phyloP scores from a whole-genome alignment of 305 asterid genomes.

The Fraxinus xanthoxyloides region DNA sequence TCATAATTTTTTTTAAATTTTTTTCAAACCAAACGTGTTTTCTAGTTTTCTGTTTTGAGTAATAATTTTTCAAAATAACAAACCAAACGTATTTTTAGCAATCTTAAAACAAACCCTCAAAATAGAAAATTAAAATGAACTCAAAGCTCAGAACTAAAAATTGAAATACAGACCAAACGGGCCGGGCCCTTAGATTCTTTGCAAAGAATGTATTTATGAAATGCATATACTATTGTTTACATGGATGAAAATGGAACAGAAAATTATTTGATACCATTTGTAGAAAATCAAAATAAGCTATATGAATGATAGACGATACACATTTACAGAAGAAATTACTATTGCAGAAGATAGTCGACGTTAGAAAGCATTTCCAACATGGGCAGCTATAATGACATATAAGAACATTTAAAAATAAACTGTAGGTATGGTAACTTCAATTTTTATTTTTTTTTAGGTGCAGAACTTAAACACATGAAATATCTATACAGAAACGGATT shows the following conservation, averaged over 20 bases:
- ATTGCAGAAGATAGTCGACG: no score
- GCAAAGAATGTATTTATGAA: neutral
- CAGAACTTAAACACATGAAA: neutral
- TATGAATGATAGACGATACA: neutral
- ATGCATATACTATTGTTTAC: neutral
- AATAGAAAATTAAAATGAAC: no score
- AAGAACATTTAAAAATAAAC: neutral
- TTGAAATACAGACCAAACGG: no score
- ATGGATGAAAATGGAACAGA: neutral
- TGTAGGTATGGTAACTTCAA: neutral
- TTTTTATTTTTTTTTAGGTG: neutral
- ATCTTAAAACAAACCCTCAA: no score
- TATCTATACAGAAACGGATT: neutral
- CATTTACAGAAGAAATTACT: neutral
- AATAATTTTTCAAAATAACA: no score
- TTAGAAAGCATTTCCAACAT: neutral
- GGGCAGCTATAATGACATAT: neutral
- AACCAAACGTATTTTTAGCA: no score
- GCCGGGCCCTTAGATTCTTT: neutral
- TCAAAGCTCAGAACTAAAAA: no score
- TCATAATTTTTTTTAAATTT: no score
- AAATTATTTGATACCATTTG: neutral
- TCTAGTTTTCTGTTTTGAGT: no score
- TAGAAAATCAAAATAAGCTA: slow-evolving; percentile 1
- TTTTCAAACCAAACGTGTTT: no score